Evolutionary conservation across 2,329 filamentous ascomycete genomes (phyloP).

Genomic region (Aureobasidium sp.): DNA sequence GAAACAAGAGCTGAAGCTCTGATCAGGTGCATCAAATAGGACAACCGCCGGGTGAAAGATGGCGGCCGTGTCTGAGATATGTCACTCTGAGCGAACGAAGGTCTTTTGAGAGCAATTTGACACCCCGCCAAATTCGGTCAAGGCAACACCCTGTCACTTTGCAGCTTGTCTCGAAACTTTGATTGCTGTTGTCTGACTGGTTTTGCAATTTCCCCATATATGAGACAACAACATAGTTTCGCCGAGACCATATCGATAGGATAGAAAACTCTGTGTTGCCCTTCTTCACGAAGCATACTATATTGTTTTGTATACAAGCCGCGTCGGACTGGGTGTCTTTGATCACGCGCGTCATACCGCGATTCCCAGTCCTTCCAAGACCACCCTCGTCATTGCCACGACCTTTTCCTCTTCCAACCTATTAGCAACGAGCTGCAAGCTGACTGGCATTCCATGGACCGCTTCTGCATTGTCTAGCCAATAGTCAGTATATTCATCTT

Average conservation of each 20-base stretch:
- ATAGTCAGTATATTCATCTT: background rate
- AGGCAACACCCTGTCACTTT: conserved; percentile 2
- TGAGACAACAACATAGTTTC: background rate
- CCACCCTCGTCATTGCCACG: conserved; percentile 32
- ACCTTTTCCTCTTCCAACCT: conserved; percentile 39
- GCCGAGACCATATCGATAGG: background rate
- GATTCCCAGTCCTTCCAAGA: conserved; percentile 19
- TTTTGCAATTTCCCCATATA: background rate
- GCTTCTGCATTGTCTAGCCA: conserved; percentile 30
- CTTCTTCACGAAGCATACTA: background rate
- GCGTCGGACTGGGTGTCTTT: background rate
- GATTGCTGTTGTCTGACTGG: background rate
- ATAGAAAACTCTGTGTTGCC: background rate
- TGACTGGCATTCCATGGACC: conserved; percentile 38
- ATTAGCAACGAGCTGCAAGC: conserved; percentile 35
- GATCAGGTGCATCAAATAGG: conserved; percentile 7
- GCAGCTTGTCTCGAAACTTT: conserved; percentile 6
- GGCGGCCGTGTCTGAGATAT: background rate
- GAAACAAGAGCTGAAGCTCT: background rate
- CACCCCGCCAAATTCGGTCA: background rate
- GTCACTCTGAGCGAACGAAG: background rate
- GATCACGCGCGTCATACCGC: background rate
- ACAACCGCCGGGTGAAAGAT: background rate
- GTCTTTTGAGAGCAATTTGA: conserved; percentile 12
- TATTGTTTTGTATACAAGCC: background rate